These are phyloP conservation scores for Stipa capillata DNA, from an alignment of 176 grass and related monocot genomes.

Conservation along the genomic window DNA sequence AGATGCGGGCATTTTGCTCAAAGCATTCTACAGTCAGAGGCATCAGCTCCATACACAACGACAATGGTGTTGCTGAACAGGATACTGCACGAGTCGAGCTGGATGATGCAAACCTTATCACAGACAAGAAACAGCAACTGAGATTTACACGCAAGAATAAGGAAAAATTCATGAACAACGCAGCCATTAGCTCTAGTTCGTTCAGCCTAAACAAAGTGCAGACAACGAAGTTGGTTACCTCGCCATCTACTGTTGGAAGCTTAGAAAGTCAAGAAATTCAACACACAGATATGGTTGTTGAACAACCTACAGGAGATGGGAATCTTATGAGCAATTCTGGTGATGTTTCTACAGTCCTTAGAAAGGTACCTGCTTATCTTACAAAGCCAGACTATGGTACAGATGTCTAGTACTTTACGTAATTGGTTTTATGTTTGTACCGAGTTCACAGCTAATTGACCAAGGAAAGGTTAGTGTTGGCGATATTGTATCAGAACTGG, in stretches of 20 bases:
- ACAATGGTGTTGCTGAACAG: conserved; percentile 18
- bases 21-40: conserved; percentile 59
- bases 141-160: conserved; percentile 73
- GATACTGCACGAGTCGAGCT: conserved; percentile 19
- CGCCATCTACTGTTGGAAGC: conserved; percentile 20
- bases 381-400: neutral
- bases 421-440: conserved; percentile 27
- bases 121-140: conserved; percentile 53
- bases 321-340: conserved; percentile 33
- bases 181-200: conserved; percentile 19
- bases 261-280: conserved; percentile 27
- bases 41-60: conserved; percentile 12
- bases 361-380: conserved; percentile 52
- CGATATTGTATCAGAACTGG: conserved; percentile 67
- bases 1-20: conserved; percentile 83
- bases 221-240: conserved; percentile 15
- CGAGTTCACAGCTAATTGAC: conserved; percentile 61
- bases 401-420: neutral
- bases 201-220: conserved; percentile 40
- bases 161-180: conserved; percentile 33
- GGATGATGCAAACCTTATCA: conserved; percentile 21
- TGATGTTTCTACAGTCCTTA: conserved; percentile 58
- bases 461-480: conserved; percentile 58
- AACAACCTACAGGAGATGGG: conserved; percentile 22
- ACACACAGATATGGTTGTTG: conserved; percentile 30